Base-by-base conservation (phyloP, 148 eudicot species). In the Rhododendron henanense region DNA sequence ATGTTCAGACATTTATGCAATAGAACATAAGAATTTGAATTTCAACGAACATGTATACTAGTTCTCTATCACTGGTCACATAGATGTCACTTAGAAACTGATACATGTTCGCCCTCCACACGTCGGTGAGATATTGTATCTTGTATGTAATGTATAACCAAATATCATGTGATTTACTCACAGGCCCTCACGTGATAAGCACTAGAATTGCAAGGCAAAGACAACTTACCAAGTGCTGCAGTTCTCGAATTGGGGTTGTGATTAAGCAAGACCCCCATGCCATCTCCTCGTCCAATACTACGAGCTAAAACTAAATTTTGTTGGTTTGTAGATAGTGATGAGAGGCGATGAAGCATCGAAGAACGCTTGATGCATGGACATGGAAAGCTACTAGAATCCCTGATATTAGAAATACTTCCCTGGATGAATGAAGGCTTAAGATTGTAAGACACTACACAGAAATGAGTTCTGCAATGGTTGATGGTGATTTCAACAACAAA, bases 221-320 rank as follows among this genome's bases (percentile, higher is more conserved):
- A 84, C 47, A 84, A 87, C 83, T 44, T 78, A 87, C 88, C 79
- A 55, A 78, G 39, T 25, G 21, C 35, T 65, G 11, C 48, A 50
- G 86, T 83, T 65, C 50, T 39, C 57, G 25, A 63, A 78, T 45
- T 37, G 18, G 51, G 74, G 25, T 21, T 61, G 39, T 48, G 61
- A 87, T 65, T 48, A 83, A 48, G 47, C 75, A 78, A 78, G 65
- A 83, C 28, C 45, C 23, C 35, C n/a, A 15, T 37, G 19, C 77
- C 83, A 77, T 83, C 79, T 78, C 50, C 53, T 83, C 23, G 63
- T 37, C 88, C 79, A 78, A 47, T 63, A 78, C 78, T 48, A 83
- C 13, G 39, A 67, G 76, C 79, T 51, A 78, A 78, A 48, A 84
- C 79, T 23, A 81, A 84, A 48, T 45, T 83, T 61, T 87, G 78